A percentile compares a stretch with the other conserved stretches of the same genome.
These are phyloP conservation scores for Microstegium vimineum DNA, from an alignment of 176 grass and related monocot genomes.

Conservation along the genomic window DNA sequence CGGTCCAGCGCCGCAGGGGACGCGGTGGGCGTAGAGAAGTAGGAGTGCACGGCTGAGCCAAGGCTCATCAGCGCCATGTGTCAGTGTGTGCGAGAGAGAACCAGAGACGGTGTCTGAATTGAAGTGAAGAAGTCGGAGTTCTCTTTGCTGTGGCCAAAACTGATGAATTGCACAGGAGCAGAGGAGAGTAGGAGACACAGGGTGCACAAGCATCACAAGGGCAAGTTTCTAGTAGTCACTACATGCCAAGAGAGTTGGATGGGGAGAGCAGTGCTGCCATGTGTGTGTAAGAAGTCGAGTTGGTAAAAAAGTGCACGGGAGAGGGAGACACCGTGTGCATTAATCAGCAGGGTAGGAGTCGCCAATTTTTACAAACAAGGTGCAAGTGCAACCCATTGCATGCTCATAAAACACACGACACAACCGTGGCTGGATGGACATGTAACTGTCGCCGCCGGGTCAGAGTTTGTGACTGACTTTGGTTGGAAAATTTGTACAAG, in stretches of 20 bases:
- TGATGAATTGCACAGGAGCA: too few species aligned
- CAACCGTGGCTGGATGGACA: background rate
- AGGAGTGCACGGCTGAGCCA: background rate
- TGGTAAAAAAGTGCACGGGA: too few species aligned
- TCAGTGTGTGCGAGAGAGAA: background rate
- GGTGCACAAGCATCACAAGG: too few species aligned
- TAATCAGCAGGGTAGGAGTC: too few species aligned
- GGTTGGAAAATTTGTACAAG: background rate
- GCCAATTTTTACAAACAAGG: too few species aligned
- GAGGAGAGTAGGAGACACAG: too few species aligned
- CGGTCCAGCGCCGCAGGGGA: background rate
- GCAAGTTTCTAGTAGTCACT: too few species aligned
- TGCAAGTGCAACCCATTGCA: too few species aligned
- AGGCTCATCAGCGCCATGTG: slow-evolving; percentile 24
- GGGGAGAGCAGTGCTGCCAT: too few species aligned
- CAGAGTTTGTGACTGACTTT: background rate
- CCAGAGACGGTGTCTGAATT: background rate
- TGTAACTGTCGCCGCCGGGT: background rate
- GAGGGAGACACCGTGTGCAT: too few species aligned
- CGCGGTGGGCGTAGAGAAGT: background rate
- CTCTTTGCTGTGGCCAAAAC: background rate
- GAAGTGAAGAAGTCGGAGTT: background rate
- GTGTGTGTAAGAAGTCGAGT: too few species aligned
- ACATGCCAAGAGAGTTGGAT: too few species aligned
- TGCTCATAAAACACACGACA: background rate